Percentiles rank a stretch among this genome's conserved stretches.
phyloP scores from a whole-genome alignment of 2,329 filamentous ascomycete genomes.

The Xylariales sp. region DNA sequence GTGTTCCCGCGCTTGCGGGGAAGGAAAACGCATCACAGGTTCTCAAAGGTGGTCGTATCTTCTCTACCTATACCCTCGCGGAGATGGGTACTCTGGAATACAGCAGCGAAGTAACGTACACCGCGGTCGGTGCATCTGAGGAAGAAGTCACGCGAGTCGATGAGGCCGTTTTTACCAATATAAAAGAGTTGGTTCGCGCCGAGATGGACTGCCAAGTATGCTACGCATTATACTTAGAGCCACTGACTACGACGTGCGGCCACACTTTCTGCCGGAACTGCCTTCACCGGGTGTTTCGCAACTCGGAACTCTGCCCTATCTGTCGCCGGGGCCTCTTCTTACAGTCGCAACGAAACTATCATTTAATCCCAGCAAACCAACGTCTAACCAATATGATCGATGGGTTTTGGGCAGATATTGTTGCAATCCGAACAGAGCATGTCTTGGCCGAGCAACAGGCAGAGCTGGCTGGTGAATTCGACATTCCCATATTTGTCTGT shows the following conservation, averaged over 20 bases:
- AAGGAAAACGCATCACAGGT: constrained; percentile 27
- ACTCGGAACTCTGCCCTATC: constrained; percentile 73
- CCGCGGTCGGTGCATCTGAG: constrained; percentile 21
- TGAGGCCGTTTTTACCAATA: constrained; percentile 42
- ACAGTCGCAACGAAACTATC: constrained; percentile 35
- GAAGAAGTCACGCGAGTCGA: constrained; percentile 35
- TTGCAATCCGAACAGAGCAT: constrained; percentile 53
- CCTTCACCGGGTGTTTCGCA: constrained; percentile 70
- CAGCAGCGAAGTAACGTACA: constrained; percentile 20
- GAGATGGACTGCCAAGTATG: constrained; percentile 90
- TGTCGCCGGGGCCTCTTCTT: constrained; percentile 65
- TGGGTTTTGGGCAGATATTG: constrained; percentile 64
- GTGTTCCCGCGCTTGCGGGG: constrained; percentile 33
- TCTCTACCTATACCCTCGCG: constrained; percentile 64
- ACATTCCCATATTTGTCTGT: constrained; percentile 74
- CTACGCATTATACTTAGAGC: constrained; percentile 75
- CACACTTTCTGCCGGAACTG: constrained; percentile 87
- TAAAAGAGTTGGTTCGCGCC: constrained; percentile 58
- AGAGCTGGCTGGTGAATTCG: constrained; percentile 46
- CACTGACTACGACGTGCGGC: constrained; percentile 79
- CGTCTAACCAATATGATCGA: constrained; percentile 60
- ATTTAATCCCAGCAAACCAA: constrained; percentile 52
- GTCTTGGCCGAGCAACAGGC: constrained; percentile 54
- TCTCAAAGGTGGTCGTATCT: constrained; percentile 53
- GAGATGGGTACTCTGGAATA: constrained; percentile 28